phyloP scores from a whole-genome alignment of 768 basidiomycete species.

The Dacryopinax primogenitus region DNA sequence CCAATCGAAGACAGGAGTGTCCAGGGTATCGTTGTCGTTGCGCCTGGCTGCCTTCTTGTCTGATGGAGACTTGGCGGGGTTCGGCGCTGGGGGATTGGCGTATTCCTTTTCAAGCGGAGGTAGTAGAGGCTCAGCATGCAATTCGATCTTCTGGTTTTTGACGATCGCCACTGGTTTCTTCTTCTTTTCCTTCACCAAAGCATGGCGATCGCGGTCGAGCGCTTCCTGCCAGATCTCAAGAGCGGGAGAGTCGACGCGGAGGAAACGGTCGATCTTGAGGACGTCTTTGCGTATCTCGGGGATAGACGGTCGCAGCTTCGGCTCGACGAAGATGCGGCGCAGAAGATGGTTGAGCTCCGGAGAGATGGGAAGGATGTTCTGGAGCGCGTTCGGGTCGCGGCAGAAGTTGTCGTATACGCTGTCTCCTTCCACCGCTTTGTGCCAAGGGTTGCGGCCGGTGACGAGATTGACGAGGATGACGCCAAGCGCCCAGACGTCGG shows the following conservation, averaged over 20 bases:
- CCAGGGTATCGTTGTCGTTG: neutral
- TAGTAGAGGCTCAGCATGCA: neutral
- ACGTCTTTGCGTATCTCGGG: conserved; percentile 45
- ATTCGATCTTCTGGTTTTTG: neutral
- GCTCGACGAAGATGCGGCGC: conserved; percentile 45
- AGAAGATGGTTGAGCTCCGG: conserved; percentile 49
- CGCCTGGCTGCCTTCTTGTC: neutral
- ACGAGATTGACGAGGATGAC: conserved; percentile 68
- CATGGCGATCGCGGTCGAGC: neutral
- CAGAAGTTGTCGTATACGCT: conserved; percentile 71
- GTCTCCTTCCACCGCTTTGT: conserved; percentile 47
- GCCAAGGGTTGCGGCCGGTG: conserved; percentile 67
- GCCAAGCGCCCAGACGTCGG: conserved; percentile 94
- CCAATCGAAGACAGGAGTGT: neutral
- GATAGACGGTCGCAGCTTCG: conserved; percentile 35
- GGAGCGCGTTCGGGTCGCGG: conserved; percentile 49
- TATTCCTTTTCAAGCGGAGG: neutral
- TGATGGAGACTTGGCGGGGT: neutral
- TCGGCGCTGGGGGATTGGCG: neutral
- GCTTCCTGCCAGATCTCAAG: neutral
- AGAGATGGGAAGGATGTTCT: conserved; percentile 61
- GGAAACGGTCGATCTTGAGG: conserved; percentile 43
- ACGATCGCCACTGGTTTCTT: neutral
- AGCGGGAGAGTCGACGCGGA: neutral
- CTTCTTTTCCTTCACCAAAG: neutral